A percentile compares a stretch with the other conserved stretches of the same genome.
Evolutionary conservation across 108 stramenopile species (phyloP).

Genomic region (Cafeteria roenbergensis): DNA sequence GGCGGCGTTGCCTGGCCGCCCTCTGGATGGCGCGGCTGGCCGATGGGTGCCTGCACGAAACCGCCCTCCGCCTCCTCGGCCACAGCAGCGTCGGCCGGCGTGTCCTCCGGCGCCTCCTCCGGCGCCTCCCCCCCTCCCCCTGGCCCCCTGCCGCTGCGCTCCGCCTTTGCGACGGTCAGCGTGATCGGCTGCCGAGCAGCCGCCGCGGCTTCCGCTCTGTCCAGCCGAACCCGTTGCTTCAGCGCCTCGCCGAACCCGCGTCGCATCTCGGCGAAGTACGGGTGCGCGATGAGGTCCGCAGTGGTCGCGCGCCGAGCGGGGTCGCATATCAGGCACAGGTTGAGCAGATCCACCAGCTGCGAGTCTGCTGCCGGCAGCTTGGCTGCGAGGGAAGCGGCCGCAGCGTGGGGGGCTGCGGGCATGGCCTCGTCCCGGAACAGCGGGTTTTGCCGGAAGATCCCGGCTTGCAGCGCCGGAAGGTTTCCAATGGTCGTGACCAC

Average conservation of each 20-base stretch:
- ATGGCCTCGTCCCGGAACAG: slow-evolving; percentile 48
- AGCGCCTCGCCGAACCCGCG: slow-evolving; percentile 14
- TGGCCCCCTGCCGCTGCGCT: too few relatives aligned
- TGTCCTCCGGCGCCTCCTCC: too few relatives aligned
- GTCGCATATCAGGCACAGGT: slow-evolving; percentile 27
- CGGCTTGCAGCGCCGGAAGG: slow-evolving; percentile 22
- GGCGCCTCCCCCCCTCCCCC: too few relatives aligned
- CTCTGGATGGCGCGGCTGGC: too few relatives aligned
- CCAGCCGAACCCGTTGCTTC: too few relatives aligned
- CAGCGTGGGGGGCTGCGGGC: slow-evolving; percentile 40
- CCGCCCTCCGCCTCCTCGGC: too few relatives aligned
- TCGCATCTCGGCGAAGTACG: slow-evolving; percentile 40
- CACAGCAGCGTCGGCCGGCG: too few relatives aligned
- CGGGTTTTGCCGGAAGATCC: slow-evolving; percentile 41
- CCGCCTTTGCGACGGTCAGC: too few relatives aligned
- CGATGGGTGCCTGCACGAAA: too few relatives aligned
- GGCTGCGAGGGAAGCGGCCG: slow-evolving; percentile 53
- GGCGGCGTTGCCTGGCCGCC: too few relatives aligned
- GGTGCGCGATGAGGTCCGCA: slow-evolving; percentile 23
- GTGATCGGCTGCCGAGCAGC: too few relatives aligned
- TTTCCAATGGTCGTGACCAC: slow-evolving; percentile 32
- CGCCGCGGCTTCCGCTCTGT: too few relatives aligned
- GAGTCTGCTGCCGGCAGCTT: slow-evolving; percentile 42
- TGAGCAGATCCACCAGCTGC: slow-evolving; percentile 36
- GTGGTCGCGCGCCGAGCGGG: slow-evolving; percentile 14